Base-by-base conservation (phyloP, 2,329 filamentous ascomycete species). In the Nemania sp. region DNA sequence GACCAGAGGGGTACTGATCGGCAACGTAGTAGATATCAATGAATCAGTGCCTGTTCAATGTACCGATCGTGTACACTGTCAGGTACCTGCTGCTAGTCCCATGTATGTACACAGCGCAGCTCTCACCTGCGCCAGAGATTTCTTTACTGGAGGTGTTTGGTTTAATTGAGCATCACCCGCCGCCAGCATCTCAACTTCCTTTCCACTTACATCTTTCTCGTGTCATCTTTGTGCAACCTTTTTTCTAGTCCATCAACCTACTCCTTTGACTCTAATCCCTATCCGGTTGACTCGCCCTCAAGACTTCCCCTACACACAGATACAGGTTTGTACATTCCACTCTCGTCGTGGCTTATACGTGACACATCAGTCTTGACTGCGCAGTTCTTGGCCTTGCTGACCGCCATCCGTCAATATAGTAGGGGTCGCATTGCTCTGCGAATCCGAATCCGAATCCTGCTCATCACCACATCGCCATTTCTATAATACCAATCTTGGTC, bases 91-190 rank as follows among this genome's bases (percentile, higher is more conserved):
- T 5, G 15, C 15, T 20, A 37, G 15, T 37, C 15, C 22, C n/a
- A n/a, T n/a, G n/a, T n/a, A n/a, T n/a, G n/a, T n/a, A n/a, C n/a
- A n/a, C n/a, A n/a, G n/a, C n/a, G n/a, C n/a, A n/a, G n/a, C n/a
- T n/a, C n/a, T n/a, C n/a, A n/a, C n/a, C n/a, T n/a, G n/a, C n/a
- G n/a, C n/a, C n/a, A n/a, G n/a, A n/a, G 45, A 33, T 45, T 37
- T 42, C 49, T 36, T 15, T n/a, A 30, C 42, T 28, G 49, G 50
- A n/a, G 22, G 40, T 30, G 23, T 42, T 42, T 19, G 22, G 36
- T 43, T 52, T 47, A 51, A 48, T 40, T 50, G 48, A 52, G 53
- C 46, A 42, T 54, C 51, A 49, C 47, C 52, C 52, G 49, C 55
- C 31, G 48, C 51, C 40, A 49, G 31, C 43, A 44, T 28, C n/a